A percentile compares a stretch with the other conserved stretches of the same genome.
Evolutionary conservation across 2,329 filamentous ascomycete species (phyloP).

Genomic region (Ceratocystis colombiana): DNA sequence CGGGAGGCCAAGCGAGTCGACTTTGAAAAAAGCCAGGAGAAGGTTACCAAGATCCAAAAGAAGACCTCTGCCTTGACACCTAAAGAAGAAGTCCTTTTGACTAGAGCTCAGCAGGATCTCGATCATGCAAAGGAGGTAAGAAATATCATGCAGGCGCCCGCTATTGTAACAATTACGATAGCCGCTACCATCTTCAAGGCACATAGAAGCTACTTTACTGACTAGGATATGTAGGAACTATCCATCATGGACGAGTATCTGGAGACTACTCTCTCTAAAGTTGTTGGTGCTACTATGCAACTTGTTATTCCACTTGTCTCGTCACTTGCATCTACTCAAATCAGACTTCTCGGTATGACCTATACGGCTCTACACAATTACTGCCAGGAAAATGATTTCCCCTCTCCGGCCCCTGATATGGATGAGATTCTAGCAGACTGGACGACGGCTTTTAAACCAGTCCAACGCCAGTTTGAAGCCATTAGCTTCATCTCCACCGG

Average conservation of each 20-base stretch:
- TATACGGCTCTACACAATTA: constrained; percentile 69
- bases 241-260: constrained; percentile 65
- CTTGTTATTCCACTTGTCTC: constrained; percentile 63
- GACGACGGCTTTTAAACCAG: constrained; percentile 51
- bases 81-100: constrained; percentile 61
- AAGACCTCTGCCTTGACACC: constrained; percentile 58
- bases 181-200: background rate
- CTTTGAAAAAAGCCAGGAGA: constrained; percentile 66
- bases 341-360: constrained; percentile 63
- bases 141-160: constrained; percentile 6
- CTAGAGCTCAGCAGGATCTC: constrained; percentile 62
- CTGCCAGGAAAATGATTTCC: constrained; percentile 57
- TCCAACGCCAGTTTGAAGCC: constrained; percentile 56
- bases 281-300: constrained; percentile 60
- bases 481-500: constrained; percentile 55
- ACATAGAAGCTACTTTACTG: background rate
- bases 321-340: constrained; percentile 65
- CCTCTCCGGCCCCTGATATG: constrained; percentile 62
- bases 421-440: constrained; percentile 59
- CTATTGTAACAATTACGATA: background rate
- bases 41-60: constrained; percentile 57
- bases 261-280: constrained; percentile 57
- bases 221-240: constrained; percentile 47
- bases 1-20: constrained; percentile 72
- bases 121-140: constrained; percentile 53